Base-by-base conservation (phyloP, 805 yeast species). In the Wickerhamiella dianesei region DNA sequence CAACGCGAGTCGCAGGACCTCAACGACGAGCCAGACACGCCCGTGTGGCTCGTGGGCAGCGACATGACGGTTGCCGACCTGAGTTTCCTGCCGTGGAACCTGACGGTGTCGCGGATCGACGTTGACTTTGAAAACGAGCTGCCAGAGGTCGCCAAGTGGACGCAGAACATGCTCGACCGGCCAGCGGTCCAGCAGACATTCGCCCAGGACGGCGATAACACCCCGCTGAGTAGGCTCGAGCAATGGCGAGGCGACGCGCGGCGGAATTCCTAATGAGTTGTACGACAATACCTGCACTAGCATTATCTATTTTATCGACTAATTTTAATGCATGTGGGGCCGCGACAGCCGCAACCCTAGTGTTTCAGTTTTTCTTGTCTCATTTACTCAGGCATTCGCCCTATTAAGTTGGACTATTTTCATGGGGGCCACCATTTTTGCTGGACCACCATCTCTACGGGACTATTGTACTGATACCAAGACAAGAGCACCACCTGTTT, bases 61-160 rank as follows among this genome's bases (percentile, higher is more conserved):
- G 66, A 73, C 41, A 72, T 79, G 43, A 76, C 96, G 1, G 58
- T 88, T 41, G 96, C 96, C 2, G 97, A 88, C 64, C 70, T 88
- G 59, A 77, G 89, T 19, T 88, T 88, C 67, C 95, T 88, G 22
- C 94, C 97, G 14, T 88, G 97, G 97, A 88, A 88, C 64, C 88
- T 87, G 59, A 96, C 88, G 16, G 94, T 88, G 46, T 95, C 84
- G 62, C 72, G 95, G 58, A 82, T 88, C 46, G 96, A 96, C 5
- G 85, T 88, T 52, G 84, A 83, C 58, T 74, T 88, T 57, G 81
- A 82, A 62, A 73, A 76, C 25, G 96, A 88, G 62, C 87, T 82
- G 60, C 96, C 96, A 4, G 96, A 88, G 66, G 96, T 87, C 42
- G 87, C 84, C 69, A 85, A 85, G 63, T 88, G 96, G 96, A 88